Conservation (phyloP, 2,329 filamentous ascomycete species). For the Cytospora mali region DNA sequence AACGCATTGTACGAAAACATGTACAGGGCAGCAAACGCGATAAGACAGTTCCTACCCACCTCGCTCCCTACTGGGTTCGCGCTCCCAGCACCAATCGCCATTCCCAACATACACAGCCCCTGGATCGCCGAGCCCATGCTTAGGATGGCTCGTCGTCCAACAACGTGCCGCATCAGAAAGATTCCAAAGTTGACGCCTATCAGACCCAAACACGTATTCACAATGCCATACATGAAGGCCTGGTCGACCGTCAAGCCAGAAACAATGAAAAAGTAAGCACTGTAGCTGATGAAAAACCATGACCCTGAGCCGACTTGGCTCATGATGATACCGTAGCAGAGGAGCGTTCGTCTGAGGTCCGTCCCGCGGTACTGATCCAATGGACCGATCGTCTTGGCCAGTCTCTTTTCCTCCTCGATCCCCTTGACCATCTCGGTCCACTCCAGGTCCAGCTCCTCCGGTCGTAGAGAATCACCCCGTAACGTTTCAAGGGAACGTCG, state of each 20-base stretch:
- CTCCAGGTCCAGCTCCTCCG: constrained; percentile 42
- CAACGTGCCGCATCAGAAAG: constrained; percentile 49
- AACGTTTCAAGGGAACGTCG: constrained; percentile 36
- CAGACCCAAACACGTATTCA: constrained; percentile 53
- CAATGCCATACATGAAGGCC: constrained; percentile 52
- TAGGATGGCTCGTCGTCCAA: constrained; percentile 50
- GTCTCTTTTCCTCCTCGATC: constrained; percentile 43
- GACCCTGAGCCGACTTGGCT: constrained; percentile 48
- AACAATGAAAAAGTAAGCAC: constrained; percentile 51
- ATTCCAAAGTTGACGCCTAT: constrained; percentile 53
- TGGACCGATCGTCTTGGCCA: constrained; percentile 36
- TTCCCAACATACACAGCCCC: constrained; percentile 47
- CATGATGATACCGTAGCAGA: constrained; percentile 52
- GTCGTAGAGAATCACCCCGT: constrained; percentile 36
- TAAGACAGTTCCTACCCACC: constrained; percentile 38
- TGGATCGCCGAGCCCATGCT: constrained; percentile 49
- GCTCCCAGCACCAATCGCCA: constrained; percentile 40
- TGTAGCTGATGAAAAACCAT: constrained; percentile 55
- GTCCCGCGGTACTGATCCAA: constrained; percentile 46
- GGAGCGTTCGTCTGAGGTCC: constrained; percentile 51
- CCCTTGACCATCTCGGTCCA: constrained; percentile 45
- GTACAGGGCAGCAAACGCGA: constrained; percentile 41
- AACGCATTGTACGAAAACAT: constrained; percentile 43
- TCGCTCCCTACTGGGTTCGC: constrained; percentile 30
- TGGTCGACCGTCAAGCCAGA: constrained; percentile 44